phyloP scores from a whole-genome alignment of 306 rosid species.

The Prinsepia uniflora region DNA sequence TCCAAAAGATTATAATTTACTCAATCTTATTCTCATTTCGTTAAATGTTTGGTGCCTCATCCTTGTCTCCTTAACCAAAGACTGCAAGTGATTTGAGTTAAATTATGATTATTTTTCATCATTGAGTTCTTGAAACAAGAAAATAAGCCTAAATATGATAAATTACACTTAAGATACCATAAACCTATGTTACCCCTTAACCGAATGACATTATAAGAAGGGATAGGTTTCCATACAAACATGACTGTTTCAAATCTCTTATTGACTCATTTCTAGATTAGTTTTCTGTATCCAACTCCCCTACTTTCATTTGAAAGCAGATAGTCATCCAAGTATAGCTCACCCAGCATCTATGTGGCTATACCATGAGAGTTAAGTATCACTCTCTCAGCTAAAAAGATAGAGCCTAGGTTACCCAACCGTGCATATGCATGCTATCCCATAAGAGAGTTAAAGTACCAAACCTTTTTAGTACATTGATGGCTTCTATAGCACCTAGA shows the following conservation, averaged over 20 bases:
- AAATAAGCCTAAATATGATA: background rate
- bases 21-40: background rate
- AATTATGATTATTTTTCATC: background rate
- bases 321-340: background rate
- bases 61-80: background rate
- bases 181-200: background rate
- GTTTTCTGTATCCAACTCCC: background rate
- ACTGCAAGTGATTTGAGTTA: background rate
- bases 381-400: background rate
- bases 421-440: too few relatives aligned
- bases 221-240: background rate
- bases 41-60: background rate
- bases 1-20: background rate
- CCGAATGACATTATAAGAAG: background rate
- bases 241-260: background rate
- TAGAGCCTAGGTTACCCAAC: background rate
- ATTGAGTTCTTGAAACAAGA: background rate
- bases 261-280: background rate
- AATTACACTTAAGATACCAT: background rate
- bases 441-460: constrained; percentile 9
- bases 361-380: background rate
- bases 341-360: background rate
- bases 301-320: background rate
- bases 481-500: constrained; percentile 96
- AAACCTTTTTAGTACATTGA: constrained; percentile 77